Percentiles rank a stretch among this genome's conserved stretches.
phyloP scores from a whole-genome alignment of 805 yeast genomes.

The Peterozyma xylosa region DNA sequence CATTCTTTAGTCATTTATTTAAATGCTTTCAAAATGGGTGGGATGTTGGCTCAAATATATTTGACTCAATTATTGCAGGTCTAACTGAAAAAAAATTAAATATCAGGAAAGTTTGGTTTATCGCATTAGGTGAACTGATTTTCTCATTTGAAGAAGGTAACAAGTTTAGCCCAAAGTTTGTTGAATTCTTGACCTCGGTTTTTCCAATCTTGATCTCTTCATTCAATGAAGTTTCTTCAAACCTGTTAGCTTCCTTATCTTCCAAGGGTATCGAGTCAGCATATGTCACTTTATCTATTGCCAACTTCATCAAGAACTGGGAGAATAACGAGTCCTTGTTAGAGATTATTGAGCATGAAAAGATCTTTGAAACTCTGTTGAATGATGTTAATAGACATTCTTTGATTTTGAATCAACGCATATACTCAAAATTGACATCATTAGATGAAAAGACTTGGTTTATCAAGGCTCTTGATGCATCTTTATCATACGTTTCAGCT shows the following conservation, averaged over 20 bases:
- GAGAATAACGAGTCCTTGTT: slow-evolving; percentile 6
- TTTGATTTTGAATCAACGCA: slow-evolving; percentile 36
- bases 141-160: slow-evolving; percentile 6
- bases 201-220: slow-evolving; percentile 21
- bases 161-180: slow-evolving; percentile 3
- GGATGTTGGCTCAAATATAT: slow-evolving; percentile 13
- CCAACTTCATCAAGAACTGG: slow-evolving; percentile 13
- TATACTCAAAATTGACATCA: slow-evolving; percentile 40
- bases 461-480: slow-evolving; percentile 32
- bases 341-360: slow-evolving; percentile 16
- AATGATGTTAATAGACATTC: slow-evolving; percentile 36
- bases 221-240: slow-evolving; percentile 34
- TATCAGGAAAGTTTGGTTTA: slow-evolving; percentile 62
- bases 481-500: slow-evolving; percentile 17
- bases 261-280: slow-evolving; percentile 47
- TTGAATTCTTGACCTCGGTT: slow-evolving; percentile 13
- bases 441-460: slow-evolving; percentile 47
- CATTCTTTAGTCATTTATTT: slow-evolving; percentile 40
- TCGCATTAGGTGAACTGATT: slow-evolving; percentile 33
- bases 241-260: slow-evolving; percentile 48
- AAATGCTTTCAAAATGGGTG: slow-evolving; percentile 17
- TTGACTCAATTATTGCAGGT: slow-evolving; percentile 43
- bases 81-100: slow-evolving; percentile 56
- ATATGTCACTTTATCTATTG: slow-evolving; percentile 34
- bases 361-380: slow-evolving; percentile 26